Evolutionary conservation across 768 basidiomycete species (phyloP).

Genomic region (Suillus brevipes): DNA sequence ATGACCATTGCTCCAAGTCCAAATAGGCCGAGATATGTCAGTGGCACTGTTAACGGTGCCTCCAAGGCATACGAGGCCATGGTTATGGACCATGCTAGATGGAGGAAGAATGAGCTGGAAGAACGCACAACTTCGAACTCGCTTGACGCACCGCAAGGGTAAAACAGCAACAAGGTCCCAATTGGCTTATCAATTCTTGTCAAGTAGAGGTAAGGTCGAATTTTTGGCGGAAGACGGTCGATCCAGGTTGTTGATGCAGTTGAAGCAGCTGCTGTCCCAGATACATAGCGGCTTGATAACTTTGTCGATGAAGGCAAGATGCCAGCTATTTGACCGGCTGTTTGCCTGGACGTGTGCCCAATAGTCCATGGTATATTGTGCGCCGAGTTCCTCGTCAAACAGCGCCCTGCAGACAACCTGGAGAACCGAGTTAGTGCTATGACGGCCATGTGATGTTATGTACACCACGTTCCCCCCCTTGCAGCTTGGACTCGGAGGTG

Average conservation of each 20-base stretch:
- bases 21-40: slow-evolving; percentile 81
- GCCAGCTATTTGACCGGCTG: not conserved
- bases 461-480: too few species aligned
- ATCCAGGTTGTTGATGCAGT: slow-evolving; percentile 54
- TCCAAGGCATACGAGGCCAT: slow-evolving; percentile 88
- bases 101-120: not conserved
- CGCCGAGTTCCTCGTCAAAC: not conserved
- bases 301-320: not conserved
- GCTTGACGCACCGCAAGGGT: slow-evolving; percentile 80
- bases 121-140: not conserved
- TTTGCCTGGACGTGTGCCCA: not conserved
- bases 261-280: slow-evolving; percentile 4
- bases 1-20: slow-evolving; percentile 90
- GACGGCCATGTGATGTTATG: not conserved
- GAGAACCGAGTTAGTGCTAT: not conserved
- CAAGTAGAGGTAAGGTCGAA: slow-evolving; percentile 81
- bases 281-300: slow-evolving; percentile 17
- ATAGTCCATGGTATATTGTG: not conserved
- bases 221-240: slow-evolving; percentile 56
- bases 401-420: not conserved
- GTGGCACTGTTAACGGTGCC: slow-evolving; percentile 62
- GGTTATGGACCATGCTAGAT: slow-evolving; percentile 93
- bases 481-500: too few species aligned
- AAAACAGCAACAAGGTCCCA: slow-evolving; percentile 86
- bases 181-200: slow-evolving; percentile 96